Base-by-base conservation (phyloP, 805 yeast genomes). In the Suhomyces pyralidae region DNA sequence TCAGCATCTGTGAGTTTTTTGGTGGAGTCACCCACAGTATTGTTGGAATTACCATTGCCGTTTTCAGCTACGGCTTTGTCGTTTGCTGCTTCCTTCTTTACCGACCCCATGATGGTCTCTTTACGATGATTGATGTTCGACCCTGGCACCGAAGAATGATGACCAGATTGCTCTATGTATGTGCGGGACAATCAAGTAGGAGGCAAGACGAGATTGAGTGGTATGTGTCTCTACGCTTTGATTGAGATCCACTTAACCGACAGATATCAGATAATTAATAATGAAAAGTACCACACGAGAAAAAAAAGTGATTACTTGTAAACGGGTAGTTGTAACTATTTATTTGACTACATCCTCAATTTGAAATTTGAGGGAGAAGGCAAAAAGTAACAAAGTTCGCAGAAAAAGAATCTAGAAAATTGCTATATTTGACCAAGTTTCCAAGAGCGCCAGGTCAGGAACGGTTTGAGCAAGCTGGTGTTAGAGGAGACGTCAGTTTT, bases 1-100 rank as follows among this genome's bases (percentile, higher is more conserved):
- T 45, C 48, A n/a, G 51, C 48, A 14, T 36, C 48, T 28, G 51
- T 48, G 24, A 48, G 38, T 15, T 40, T 22, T 26, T 42, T 38
- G 42, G 46, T 10, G 46, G 24, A n/a, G 40, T 42, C 24, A 38
- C 42, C 42, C 8, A 19, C 45, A 14, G 1, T 20, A 14, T 42
- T 15, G n/a, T 40, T 20, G 45, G 30, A 12, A 8, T 20, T 22
- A 24, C 28, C 45, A 24, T 42, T 42, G 26, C 30, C 30, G 30
- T 10, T 17, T 38, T 17, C 42, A 38, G 42, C 10, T 10, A 19
- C 8, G 8, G 42, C 24, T 38, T 38, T 38, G n/a, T 38, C 42
- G n/a, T 38, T 38, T 19, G 17, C n/a, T 38, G 42, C 7, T 38
- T 38, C 42, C 24, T 38, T 38, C 42, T 38, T 38, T 17, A 36